Percentiles rank a stretch among this genome's conserved stretches.
Conservation (phyloP, 139 green algal genomes). For the Ettlia oleoabundans region DNA sequence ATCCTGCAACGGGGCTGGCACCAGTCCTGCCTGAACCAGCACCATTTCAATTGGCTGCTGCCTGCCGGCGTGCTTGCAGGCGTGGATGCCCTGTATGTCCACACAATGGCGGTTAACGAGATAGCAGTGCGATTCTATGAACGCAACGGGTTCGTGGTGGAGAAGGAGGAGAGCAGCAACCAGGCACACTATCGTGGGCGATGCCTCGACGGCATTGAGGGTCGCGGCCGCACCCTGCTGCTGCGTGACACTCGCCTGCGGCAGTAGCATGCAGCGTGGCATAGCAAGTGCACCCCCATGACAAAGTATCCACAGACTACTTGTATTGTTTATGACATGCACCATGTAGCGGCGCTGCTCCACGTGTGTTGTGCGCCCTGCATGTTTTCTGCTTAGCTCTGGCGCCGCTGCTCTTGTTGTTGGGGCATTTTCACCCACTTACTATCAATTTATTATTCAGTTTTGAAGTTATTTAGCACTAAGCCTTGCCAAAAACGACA, state of each 20-base stretch:
- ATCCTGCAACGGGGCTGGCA: background rate
- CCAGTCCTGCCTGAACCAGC: background rate
- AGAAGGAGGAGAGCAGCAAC: conserved; percentile 62
- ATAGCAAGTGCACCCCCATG: no score
- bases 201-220: conserved; percentile 66
- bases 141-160: conserved; percentile 50
- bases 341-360: no score
- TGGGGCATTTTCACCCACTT: no score
- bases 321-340: no score
- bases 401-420: no score
- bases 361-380: no score
- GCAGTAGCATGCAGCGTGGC: background rate
- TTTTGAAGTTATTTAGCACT: no score
- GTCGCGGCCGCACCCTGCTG: conserved; percentile 54
- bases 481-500: no score
- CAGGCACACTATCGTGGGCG: conserved; percentile 59
- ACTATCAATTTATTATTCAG: no score
- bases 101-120: conserved; percentile 63
- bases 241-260: conserved; percentile 41
- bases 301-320: no score
- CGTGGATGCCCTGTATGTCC: conserved; percentile 56
- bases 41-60: background rate
- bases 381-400: no score
- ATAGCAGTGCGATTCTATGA: conserved; percentile 52
- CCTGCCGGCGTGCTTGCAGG: conserved; percentile 14